These are phyloP conservation scores for Podila verticillata DNA, from an alignment of 192 early-diverging fungal genomes.

Conservation along the genomic window DNA sequence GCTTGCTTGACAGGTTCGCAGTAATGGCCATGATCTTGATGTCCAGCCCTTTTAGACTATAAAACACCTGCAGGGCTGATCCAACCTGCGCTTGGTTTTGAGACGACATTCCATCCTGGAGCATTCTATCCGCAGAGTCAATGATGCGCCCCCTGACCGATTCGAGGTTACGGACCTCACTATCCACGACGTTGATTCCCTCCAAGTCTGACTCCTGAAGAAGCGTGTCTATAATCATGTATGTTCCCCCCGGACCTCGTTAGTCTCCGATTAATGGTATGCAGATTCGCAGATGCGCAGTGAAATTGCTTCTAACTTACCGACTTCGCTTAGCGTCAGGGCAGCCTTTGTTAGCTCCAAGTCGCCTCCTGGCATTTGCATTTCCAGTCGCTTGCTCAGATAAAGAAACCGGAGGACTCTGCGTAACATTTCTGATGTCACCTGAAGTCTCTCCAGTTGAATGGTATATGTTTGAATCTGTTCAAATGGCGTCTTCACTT, in stretches of 20 bases:
- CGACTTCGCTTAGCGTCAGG: slow-evolving; percentile 66
- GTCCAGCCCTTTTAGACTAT: slow-evolving; percentile 59
- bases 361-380: slow-evolving; percentile 56
- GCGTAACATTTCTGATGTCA: slow-evolving; percentile 67
- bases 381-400: slow-evolving; percentile 64
- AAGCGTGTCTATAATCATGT: slow-evolving; percentile 55
- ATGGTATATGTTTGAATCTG: slow-evolving; percentile 69
- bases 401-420: slow-evolving; percentile 70
- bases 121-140: slow-evolving; percentile 57
- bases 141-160: slow-evolving; percentile 55
- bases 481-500: slow-evolving; percentile 66
- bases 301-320: slow-evolving; percentile 46
- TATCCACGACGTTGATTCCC: slow-evolving; percentile 73
- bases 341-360: slow-evolving; percentile 63
- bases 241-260: not conserved
- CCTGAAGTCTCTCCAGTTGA: slow-evolving; percentile 72
- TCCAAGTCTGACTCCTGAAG: slow-evolving; percentile 67
- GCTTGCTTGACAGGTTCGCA: slow-evolving; percentile 44
- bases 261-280: too few species aligned
- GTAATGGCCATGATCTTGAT: slow-evolving; percentile 50
- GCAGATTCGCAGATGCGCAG: not conserved
- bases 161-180: slow-evolving; percentile 59
- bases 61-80: slow-evolving; percentile 62
- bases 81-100: slow-evolving; percentile 62
- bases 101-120: slow-evolving; percentile 58